phyloP scores from a whole-genome alignment of 495 filamentous ascomycete genomes.

The Coniosporium apollinis region DNA sequence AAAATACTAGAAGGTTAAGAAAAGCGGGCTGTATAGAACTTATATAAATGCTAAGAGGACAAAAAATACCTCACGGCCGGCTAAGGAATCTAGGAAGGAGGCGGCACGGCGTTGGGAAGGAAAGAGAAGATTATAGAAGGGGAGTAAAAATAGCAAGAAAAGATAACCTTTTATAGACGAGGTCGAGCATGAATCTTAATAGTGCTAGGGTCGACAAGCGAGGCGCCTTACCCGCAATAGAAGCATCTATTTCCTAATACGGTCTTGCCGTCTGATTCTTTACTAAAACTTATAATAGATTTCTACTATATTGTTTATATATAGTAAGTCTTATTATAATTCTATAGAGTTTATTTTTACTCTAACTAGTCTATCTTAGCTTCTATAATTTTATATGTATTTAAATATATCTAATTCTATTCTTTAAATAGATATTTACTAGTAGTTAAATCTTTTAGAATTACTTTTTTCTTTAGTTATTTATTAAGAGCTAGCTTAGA shows the following conservation, averaged over 20 bases:
- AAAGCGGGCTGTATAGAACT: neutral
- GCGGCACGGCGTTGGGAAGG: neutral
- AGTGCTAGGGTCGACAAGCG: neutral
- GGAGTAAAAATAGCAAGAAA: neutral
- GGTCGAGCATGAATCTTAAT: neutral
- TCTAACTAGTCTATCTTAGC: too few relatives aligned
- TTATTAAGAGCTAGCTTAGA: too few relatives aligned
- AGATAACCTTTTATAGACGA: neutral
- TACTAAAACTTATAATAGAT: neutral
- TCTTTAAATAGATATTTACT: too few relatives aligned
- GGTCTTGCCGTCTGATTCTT: neutral
- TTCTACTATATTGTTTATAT: neutral
- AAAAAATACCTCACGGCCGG: neutral
- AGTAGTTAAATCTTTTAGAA: too few relatives aligned
- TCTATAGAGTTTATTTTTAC: neutral
- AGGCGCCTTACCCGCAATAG: neutral
- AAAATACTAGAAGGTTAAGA: neutral
- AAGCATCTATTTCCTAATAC: neutral
- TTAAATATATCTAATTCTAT: too few relatives aligned
- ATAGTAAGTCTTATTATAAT: neutral
- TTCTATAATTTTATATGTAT: too few relatives aligned
- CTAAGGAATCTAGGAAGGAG: neutral
- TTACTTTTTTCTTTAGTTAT: too few relatives aligned
- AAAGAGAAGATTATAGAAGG: neutral
- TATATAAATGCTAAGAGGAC: neutral